phyloP scores from a whole-genome alignment of 768 basidiomycete genomes.

The Termitomyces bulborhizus region DNA sequence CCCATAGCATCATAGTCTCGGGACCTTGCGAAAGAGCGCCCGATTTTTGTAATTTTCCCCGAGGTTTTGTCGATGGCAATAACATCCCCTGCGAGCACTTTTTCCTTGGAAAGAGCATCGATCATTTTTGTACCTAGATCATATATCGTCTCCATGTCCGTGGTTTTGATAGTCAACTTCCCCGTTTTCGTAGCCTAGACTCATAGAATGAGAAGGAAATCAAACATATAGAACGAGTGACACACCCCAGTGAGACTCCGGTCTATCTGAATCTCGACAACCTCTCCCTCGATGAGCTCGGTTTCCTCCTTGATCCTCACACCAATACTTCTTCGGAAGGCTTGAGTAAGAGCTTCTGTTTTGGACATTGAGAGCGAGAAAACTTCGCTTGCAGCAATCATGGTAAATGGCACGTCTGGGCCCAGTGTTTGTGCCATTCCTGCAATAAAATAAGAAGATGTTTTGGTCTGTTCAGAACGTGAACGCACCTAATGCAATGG shows the following conservation, averaged over 20 bases:
- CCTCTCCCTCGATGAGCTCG: slow-evolving; percentile 96
- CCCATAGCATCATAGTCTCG: slow-evolving; percentile 99
- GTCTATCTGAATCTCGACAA: slow-evolving; percentile 98
- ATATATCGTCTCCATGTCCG: slow-evolving; percentile 99
- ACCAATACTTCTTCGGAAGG: slow-evolving; percentile 92
- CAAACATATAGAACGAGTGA: slow-evolving; percentile 10
- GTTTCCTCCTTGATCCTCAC: slow-evolving; percentile 97
- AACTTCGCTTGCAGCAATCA: slow-evolving; percentile 96
- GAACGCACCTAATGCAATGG: slow-evolving; percentile 85
- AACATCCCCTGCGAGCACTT: slow-evolving; percentile 91
- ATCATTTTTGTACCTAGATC: slow-evolving; percentile 99
- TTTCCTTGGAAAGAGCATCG: slow-evolving; percentile 94
- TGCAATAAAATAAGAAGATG: slow-evolving; percentile 18
- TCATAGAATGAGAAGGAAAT: not conserved
- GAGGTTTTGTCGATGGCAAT: slow-evolving; percentile 97
- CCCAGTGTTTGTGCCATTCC: slow-evolving; percentile 97
- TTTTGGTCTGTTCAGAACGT: not conserved
- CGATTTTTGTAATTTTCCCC: slow-evolving; percentile 94
- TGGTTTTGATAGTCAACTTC: slow-evolving; percentile 94
- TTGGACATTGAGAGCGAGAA: slow-evolving; percentile 98
- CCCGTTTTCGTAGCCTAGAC: slow-evolving; percentile 93
- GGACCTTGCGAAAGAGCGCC: slow-evolving; percentile 93
- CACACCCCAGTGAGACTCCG: slow-evolving; percentile 89
- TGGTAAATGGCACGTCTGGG: slow-evolving; percentile 93
- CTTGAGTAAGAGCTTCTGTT: slow-evolving; percentile 96